A percentile compares a stretch with the other conserved stretches of the same genome.
Conservation (phyloP, 2,329 filamentous ascomycete species). For the Fusarium euwallaceae region DNA sequence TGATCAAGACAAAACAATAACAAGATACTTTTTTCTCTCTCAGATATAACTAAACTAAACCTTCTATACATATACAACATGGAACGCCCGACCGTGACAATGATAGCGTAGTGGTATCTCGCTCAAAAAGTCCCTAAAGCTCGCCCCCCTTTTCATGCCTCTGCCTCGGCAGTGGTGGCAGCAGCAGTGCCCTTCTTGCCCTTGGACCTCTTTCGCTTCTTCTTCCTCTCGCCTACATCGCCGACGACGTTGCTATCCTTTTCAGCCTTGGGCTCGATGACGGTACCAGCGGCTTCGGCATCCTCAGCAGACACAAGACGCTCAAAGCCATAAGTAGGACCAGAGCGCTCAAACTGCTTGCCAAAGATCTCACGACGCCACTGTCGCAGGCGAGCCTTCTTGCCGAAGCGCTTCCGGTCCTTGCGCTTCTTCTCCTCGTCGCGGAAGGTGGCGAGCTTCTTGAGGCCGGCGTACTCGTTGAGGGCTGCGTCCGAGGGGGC, state of each 20-base stretch:
- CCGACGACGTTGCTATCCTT: constrained; percentile 48
- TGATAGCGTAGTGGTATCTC: constrained; percentile 39
- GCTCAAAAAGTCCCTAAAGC: constrained; percentile 17
- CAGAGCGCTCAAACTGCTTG: constrained; percentile 66
- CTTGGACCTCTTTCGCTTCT: constrained; percentile 67
- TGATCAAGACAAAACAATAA: neutral
- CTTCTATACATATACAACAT: constrained; percentile 35
- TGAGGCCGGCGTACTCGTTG: constrained; percentile 92
- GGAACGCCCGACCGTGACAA: constrained; percentile 41
- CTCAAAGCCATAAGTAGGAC: constrained; percentile 71
- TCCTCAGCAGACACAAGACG: constrained; percentile 50
- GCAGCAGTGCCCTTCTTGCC: constrained; percentile 53
- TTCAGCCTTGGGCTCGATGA: constrained; percentile 43
- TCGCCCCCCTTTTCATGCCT: constrained; percentile 28
- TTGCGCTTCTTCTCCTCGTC: constrained; percentile 90
- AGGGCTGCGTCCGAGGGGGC: constrained; percentile 87
- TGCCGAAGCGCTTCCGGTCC: constrained; percentile 89
- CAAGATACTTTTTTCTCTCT: neutral
- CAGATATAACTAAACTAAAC: constrained; percentile 12
- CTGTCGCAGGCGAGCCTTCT: constrained; percentile 90
- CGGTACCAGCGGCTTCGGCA: constrained; percentile 39
- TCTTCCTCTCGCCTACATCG: constrained; percentile 54
- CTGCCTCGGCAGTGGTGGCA: constrained; percentile 14
- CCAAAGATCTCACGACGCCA: constrained; percentile 81
- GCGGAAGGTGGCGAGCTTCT: constrained; percentile 92